Conservation (phyloP, 2,329 filamentous ascomycete genomes). For the Xylaria polymorpha region DNA sequence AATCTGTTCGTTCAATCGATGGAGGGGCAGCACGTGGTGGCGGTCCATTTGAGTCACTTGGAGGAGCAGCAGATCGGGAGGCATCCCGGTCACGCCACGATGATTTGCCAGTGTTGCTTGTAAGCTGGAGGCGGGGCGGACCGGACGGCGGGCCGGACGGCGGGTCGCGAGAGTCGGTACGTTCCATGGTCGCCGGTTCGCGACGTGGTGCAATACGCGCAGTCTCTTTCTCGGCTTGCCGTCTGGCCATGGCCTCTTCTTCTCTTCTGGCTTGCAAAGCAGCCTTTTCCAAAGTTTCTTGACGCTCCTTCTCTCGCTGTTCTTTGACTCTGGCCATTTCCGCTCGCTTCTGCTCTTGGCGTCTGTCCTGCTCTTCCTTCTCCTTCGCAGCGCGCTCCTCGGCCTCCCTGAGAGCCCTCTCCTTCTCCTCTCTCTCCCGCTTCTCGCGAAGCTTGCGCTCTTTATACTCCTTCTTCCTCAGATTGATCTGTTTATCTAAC, state of each 20-base stretch:
- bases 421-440: constrained; percentile 84
- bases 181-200: constrained; percentile 55
- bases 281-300: constrained; percentile 74
- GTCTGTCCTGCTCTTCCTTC: constrained; percentile 83
- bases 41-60: constrained; percentile 45
- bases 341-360: constrained; percentile 82
- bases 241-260: constrained; percentile 85
- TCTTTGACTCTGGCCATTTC: constrained; percentile 75
- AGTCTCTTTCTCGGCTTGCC: constrained; percentile 72
- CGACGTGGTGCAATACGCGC: constrained; percentile 51
- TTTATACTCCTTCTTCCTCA: constrained; percentile 87
- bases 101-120: constrained; percentile 56
- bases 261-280: constrained; percentile 83
- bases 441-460: constrained; percentile 86
- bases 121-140: constrained; percentile 67
- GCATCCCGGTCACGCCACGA: constrained; percentile 70
- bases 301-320: constrained; percentile 72
- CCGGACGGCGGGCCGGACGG: constrained; percentile 61
- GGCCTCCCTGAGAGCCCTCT: constrained; percentile 81
- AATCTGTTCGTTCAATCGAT: constrained; percentile 46
- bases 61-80: constrained; percentile 45
- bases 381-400: constrained; percentile 84
- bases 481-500: constrained; percentile 88
- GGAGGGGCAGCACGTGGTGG: constrained; percentile 47
- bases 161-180: constrained; percentile 60